Percentiles rank a stretch among this genome's conserved stretches.
These are phyloP conservation scores for Pyrenochaeta sp. DNA, from an alignment of 2,329 filamentous ascomycete species.

Conservation along the genomic window DNA sequence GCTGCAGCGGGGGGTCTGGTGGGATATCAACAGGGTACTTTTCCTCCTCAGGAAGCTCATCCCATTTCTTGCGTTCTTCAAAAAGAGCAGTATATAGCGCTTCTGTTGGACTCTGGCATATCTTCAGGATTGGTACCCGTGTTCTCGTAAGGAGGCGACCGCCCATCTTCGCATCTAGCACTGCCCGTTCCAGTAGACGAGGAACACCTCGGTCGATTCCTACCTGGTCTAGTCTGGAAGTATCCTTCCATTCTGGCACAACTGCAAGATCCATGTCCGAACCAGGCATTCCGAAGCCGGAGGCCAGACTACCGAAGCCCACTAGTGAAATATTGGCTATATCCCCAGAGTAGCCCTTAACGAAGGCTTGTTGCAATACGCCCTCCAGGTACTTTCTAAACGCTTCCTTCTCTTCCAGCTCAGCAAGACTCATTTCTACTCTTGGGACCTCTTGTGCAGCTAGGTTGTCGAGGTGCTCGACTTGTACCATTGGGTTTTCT, in stretches of 20 bases:
- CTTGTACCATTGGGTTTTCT: conserved; percentile 46
- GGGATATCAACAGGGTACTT: conserved; percentile 46
- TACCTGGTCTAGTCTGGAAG: conserved; percentile 28
- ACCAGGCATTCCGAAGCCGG: conserved; percentile 85
- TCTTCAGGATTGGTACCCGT: conserved; percentile 85
- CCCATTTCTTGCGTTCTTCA: conserved; percentile 76
- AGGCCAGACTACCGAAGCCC: conserved; percentile 83
- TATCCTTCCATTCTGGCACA: conserved; percentile 64
- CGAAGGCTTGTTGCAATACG: conserved; percentile 69
- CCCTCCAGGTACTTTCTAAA: conserved; percentile 72
- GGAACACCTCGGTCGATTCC: conserved; percentile 69
- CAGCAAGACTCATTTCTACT: conserved; percentile 69
- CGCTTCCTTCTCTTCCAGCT: conserved; percentile 74
- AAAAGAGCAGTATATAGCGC: conserved; percentile 68
- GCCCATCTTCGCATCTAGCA: conserved; percentile 76
- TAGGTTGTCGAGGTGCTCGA: conserved; percentile 54
- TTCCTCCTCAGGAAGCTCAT: conserved; percentile 61
- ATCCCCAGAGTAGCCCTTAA: conserved; percentile 58
- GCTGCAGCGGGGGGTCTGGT: conserved; percentile 18
- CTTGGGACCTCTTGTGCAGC: conserved; percentile 60
- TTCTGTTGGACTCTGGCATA: conserved; percentile 75
- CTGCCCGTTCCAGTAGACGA: conserved; percentile 75
- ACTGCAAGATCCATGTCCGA: conserved; percentile 91
- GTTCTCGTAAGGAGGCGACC: conserved; percentile 80
- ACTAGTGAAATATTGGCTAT: conserved; percentile 69